Percentiles rank a stretch among this genome's conserved stretches.
phyloP scores from a whole-genome alignment of 225 moss, liverwort and hornwort genomes.

The Rhytidiadelphus loreus region DNA sequence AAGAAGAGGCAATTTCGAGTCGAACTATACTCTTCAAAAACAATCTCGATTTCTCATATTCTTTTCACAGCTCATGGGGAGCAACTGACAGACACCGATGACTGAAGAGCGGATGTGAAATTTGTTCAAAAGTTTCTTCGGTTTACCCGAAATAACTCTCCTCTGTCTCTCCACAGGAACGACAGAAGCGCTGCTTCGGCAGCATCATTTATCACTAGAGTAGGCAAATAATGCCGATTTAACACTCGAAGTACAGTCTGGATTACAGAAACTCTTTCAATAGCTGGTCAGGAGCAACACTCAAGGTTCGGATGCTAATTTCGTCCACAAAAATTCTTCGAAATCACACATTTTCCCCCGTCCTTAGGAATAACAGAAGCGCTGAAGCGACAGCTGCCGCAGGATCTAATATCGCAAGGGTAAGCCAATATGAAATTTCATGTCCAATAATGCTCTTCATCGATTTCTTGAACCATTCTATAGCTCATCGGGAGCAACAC shows the following conservation, averaged over 20 bases:
- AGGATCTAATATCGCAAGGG: not conserved
- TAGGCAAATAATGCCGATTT: not conserved
- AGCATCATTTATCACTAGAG: not conserved
- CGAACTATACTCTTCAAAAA: not conserved
- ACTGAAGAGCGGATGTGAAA: not conserved
- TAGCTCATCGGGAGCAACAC: not conserved
- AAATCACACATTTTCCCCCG: not conserved
- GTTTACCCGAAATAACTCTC: not conserved
- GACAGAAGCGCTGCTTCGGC: too few relatives aligned
- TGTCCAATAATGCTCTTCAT: not conserved
- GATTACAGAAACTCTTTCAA: not conserved
- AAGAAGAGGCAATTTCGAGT: not conserved
- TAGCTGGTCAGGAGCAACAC: not conserved
- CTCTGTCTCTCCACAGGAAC: not conserved
- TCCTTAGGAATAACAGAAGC: not conserved
- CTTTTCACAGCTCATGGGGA: not conserved
- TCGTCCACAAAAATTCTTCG: not conserved
- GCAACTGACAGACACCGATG: not conserved
- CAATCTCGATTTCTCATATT: not conserved
- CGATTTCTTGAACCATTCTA: not conserved
- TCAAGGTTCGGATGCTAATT: not conserved
- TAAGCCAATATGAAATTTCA: not conserved
- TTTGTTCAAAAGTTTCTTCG: not conserved
- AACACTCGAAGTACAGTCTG: not conserved
- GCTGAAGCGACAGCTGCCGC: not conserved